Conservation (phyloP, 192 early-diverging fungal genomes). For the Geosiphon pyriformis region DNA sequence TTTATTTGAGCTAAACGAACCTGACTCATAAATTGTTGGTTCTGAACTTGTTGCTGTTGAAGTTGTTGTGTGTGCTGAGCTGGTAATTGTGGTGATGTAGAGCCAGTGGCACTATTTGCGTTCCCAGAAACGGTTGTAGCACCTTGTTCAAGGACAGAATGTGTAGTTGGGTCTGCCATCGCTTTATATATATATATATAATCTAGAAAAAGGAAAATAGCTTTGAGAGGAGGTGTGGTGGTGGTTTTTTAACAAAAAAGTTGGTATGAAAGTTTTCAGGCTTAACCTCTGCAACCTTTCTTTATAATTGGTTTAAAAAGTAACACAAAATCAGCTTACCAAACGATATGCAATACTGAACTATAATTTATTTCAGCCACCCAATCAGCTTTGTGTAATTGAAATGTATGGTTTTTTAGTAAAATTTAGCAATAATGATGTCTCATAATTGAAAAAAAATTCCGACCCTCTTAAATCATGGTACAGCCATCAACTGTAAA, state of each 20-base stretch:
- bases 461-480: not conserved
- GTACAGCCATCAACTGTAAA: conserved; percentile 30
- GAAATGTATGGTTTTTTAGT: not conserved
- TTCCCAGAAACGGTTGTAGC: not conserved
- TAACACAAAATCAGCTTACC: no score
- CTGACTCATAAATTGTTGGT: conserved; percentile 17
- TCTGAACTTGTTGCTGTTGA: conserved; percentile 15
- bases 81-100: conserved; percentile 1
- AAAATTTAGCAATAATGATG: not conserved
- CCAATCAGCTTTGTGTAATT: not conserved
- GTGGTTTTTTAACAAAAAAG: no score
- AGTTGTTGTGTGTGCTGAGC: conserved; percentile 9
- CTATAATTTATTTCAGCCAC: not conserved
- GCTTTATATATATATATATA: not conserved
- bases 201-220: not conserved
- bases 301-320: no score
- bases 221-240: no score
- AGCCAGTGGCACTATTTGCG: not conserved
- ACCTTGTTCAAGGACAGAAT: conserved; percentile 8
- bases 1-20: not conserved
- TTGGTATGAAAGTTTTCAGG: no score
- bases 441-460: not conserved
- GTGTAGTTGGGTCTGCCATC: conserved; percentile 15
- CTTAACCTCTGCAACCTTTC: no score
- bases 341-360: not conserved